Conservation (phyloP, 2,329 filamentous ascomycete species). For the Cladobotryum protrusum region DNA sequence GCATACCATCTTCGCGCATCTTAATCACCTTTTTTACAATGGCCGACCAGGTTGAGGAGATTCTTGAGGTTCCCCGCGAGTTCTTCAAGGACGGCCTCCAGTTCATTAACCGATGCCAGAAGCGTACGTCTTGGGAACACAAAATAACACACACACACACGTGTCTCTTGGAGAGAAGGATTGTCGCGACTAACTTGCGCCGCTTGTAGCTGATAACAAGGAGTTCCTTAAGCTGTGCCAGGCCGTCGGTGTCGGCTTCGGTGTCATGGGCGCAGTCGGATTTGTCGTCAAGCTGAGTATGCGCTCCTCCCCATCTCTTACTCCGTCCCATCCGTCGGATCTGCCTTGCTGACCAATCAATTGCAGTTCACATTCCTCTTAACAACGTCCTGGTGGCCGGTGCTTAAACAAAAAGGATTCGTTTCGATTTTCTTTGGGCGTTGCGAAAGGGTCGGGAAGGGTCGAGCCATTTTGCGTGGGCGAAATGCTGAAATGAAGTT, state of each 20-base stretch:
- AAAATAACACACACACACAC: background rate
- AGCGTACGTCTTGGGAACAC: conserved; percentile 39
- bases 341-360: background rate
- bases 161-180: background rate
- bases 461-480: too few species aligned
- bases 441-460: too few species aligned
- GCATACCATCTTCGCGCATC: background rate
- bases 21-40: conserved; percentile 33
- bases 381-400: conserved; percentile 65
- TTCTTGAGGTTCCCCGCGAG: conserved; percentile 62
- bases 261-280: conserved; percentile 65
- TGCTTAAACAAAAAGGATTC: conserved; percentile 52
- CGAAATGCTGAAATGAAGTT: too few species aligned
- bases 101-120: conserved; percentile 57
- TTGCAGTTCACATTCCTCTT: conserved; percentile 59
- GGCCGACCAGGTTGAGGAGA: conserved; percentile 63
- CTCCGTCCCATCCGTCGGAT: conserved; percentile 1
- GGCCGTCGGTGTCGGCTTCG: conserved; percentile 63
- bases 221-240: conserved; percentile 42
- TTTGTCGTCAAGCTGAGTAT: conserved; percentile 65
- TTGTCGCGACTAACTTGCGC: background rate
- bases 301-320: conserved; percentile 16
- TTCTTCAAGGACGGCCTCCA: conserved; percentile 57
- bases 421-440: too few species aligned
- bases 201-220: conserved; percentile 31